Conservation (phyloP, 495 filamentous ascomycete species). For the Polyplosphaeria fusca region DNA sequence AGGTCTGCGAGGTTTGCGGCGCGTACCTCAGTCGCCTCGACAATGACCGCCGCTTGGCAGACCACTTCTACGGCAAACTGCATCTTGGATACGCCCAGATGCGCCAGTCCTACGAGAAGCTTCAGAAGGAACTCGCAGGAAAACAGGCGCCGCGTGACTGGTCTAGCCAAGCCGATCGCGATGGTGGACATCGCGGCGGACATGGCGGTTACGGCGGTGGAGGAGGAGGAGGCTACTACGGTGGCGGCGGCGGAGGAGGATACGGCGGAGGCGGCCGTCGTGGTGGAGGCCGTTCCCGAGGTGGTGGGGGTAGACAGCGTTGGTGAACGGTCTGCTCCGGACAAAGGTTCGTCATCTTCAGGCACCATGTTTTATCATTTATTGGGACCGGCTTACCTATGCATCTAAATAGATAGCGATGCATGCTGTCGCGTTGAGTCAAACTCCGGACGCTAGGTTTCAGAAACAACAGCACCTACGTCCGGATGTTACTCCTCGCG, state of each 20-base stretch:
- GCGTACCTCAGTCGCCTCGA: constrained; percentile 89
- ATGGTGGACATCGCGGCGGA: constrained; percentile 4
- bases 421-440: too few species aligned
- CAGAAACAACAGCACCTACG: too few species aligned
- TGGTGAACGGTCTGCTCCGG: constrained; percentile 19
- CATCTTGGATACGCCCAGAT: constrained; percentile 97
- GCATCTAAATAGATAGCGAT: too few species aligned
- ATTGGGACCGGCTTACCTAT: too few species aligned
- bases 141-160: constrained; percentile 58
- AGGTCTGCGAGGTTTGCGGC: constrained; percentile 97
- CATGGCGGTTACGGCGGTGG: neutral
- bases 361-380: too few species aligned
- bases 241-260: constrained; percentile 8
- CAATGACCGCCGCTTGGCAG: constrained; percentile 88
- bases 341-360: too few species aligned
- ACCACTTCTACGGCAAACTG: constrained; percentile 99
- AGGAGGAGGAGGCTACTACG: constrained; percentile 6
- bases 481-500: too few species aligned
- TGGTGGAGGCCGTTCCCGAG: constrained; percentile 12
- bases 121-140: constrained; percentile 80
- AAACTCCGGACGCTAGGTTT: too few species aligned
- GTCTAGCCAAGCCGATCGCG: neutral
- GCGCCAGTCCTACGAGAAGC: constrained; percentile 82
- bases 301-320: constrained; percentile 14
- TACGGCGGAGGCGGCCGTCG: constrained; percentile 6